Conservation (phyloP, 2,329 filamentous ascomycete genomes). For the Alternaria alternata region DNA sequence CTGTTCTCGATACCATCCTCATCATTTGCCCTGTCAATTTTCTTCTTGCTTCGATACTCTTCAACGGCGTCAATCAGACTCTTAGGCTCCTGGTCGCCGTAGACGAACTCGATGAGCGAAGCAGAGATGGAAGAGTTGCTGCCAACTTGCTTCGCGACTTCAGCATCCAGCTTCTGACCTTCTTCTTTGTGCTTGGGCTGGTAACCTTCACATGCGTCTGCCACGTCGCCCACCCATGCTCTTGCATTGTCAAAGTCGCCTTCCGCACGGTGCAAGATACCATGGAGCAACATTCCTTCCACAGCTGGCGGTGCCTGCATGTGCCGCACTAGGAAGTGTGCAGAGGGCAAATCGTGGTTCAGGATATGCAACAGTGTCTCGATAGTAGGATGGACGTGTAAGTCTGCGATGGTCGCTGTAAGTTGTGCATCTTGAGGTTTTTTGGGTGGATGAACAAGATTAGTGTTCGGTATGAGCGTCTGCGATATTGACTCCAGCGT, state of each 20-base stretch:
- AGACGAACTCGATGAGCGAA: slow-evolving; percentile 29
- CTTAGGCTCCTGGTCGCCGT: slow-evolving; percentile 25
- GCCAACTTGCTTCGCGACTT: slow-evolving; percentile 11
- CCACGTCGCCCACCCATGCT: slow-evolving; percentile 59
- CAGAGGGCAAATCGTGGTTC: slow-evolving; percentile 59
- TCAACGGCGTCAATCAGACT: slow-evolving; percentile 51
- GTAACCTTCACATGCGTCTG: slow-evolving; percentile 45
- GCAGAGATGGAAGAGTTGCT: slow-evolving; percentile 10
- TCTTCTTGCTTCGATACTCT: slow-evolving; percentile 42
- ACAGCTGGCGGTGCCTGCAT: slow-evolving; percentile 60
- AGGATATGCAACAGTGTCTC: slow-evolving; percentile 62
- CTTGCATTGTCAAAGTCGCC: slow-evolving; percentile 60
- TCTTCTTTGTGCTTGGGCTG: slow-evolving; percentile 31
- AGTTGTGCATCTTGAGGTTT: slow-evolving; percentile 20
- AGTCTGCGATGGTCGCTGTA: slow-evolving; percentile 32
- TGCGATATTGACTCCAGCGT: slow-evolving; percentile 16
- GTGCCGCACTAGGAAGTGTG: slow-evolving; percentile 62
- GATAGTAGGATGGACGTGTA: slow-evolving; percentile 57
- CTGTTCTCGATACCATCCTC: slow-evolving; percentile 41
- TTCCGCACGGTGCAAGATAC: slow-evolving; percentile 61
- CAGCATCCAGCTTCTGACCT: slow-evolving; percentile 23
- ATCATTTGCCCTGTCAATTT: slow-evolving; percentile 21
- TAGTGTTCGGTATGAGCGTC: slow-evolving; percentile 22
- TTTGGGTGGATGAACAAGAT: slow-evolving; percentile 23
- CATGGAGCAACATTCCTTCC: slow-evolving; percentile 62